phyloP scores from a whole-genome alignment of 192 early-diverging fungal genomes.

The Gaertneriomyces semiglobifer region DNA sequence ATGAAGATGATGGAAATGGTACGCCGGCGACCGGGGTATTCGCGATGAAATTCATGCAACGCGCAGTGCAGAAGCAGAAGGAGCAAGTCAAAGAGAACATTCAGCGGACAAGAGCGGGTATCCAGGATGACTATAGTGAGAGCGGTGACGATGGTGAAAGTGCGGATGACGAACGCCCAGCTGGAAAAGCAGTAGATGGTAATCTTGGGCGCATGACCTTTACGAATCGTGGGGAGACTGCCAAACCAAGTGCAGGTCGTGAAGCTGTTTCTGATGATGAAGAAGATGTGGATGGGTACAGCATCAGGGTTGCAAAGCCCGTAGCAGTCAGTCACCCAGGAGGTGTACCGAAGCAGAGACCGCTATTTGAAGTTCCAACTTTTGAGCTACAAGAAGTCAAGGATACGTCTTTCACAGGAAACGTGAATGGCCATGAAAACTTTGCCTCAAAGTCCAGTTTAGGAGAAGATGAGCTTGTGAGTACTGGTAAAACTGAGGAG shows the following conservation, averaged over 20 bases:
- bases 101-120: constrained; percentile 7
- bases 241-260: background rate
- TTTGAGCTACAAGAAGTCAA: constrained; percentile 24
- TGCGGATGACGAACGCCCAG: constrained; percentile 38
- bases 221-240: constrained; percentile 27
- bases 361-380: constrained; percentile 21
- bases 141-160: constrained; percentile 27
- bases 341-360: background rate
- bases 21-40: constrained; percentile 75
- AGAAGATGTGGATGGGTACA: constrained; percentile 34
- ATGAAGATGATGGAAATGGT: constrained; percentile 38
- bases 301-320: constrained; percentile 30
- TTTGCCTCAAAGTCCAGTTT: too few relatives aligned
- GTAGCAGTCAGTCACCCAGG: background rate
- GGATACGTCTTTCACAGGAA: constrained; percentile 21
- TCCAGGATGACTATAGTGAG: constrained; percentile 19
- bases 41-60: constrained; percentile 98
- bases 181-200: constrained; percentile 36
- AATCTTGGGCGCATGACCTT: constrained; percentile 65
- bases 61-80: constrained; percentile 47
- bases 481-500: too few relatives aligned
- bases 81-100: constrained; percentile 29
- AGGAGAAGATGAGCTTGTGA: too few relatives aligned
- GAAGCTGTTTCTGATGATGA: background rate
- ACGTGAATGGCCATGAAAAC: constrained; percentile 11